Evolutionary conservation across 179 eudicot species (phyloP), one percentile per base, ranked within the genome.

Genomic region (Spergularia azorica): DNA sequence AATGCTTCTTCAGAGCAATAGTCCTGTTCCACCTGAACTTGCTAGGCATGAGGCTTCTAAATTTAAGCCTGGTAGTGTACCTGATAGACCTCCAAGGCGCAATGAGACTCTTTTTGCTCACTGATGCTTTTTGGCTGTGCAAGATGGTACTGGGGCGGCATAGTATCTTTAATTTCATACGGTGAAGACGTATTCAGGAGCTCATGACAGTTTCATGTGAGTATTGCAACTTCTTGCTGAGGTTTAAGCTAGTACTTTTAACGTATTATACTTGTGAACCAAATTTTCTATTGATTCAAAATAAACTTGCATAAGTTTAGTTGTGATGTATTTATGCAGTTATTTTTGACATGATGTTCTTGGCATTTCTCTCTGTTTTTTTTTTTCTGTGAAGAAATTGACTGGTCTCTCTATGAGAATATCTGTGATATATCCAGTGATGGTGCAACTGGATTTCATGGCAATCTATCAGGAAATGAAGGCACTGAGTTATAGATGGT

Each of bases 21-120:
- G 95, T 81, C 86, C 89, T 9, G 97, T 93, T 71, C 97, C 98
- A 0, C 93, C 92, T 50, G 97, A 93, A 81, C 91, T 93, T 76
- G 89, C 94, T 21, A 93, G 97, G 72, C 97, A 92, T 18, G 95
- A 91, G 84, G 91, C 95, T 20, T 88, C 95, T 1, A 92, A 91
- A 66, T 92, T 88, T 61, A 92, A 91, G 77, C 96, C 95, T 21
- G 95, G 95, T 14, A 54, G 82, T 14, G 75, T 92, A 73, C 93
- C 95, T 38, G 93, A 92, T 71, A 84, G 97, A 78, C 96, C 97
- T 20, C 93, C 95, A 57, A 88, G 93, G 69, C 83, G 97, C 70
- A 87, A 89, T 71, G 93, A 92, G 76, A 92, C 90, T 7, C 87
- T 91, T 63, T 92, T 80, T 83, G 85, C 92, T 65, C 93, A 88